phyloP scores from a whole-genome alignment of 345 rosid species.

The Rhodamnia rubescens region DNA sequence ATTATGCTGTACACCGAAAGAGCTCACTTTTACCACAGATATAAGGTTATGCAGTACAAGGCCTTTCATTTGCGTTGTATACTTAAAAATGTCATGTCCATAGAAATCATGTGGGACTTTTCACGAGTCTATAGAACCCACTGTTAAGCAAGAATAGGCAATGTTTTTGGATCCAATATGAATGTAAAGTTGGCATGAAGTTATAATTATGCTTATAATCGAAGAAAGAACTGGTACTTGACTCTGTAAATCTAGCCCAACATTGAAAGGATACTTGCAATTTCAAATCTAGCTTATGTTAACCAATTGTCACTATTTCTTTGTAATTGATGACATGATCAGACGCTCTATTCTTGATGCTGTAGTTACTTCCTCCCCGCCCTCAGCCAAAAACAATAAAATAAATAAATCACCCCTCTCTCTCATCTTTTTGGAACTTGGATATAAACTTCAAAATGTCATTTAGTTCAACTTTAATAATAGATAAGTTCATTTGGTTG shows the following conservation, averaged over 20 bases:
- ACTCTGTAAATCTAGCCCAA: neutral
- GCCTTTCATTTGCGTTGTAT: neutral
- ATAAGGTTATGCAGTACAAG: constrained; percentile 37
- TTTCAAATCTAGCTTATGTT: neutral
- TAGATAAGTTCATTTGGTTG: neutral
- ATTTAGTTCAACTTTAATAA: neutral
- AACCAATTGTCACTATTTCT: neutral
- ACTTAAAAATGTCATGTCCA: neutral
- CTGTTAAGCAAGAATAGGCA: neutral
- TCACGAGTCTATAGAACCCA: neutral
- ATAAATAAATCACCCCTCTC: neutral
- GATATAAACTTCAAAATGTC: neutral
- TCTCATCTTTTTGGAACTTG: neutral
- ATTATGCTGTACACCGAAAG: constrained; percentile 92
- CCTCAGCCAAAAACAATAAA: neutral
- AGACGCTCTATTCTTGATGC: too few species aligned
- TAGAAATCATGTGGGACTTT: neutral
- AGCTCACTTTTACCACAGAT: constrained; percentile 75
- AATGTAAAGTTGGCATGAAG: neutral
- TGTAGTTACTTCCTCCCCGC: too few species aligned
- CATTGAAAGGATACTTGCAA: neutral
- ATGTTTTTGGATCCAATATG: neutral
- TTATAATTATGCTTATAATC: neutral
- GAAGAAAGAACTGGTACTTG: neutral
- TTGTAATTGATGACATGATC: neutral